A percentile compares a stretch with the other conserved stretches of the same genome.
These are phyloP conservation scores for Ogataea ramenticola DNA, from an alignment of 805 yeast genomes.

Conservation along the genomic window DNA sequence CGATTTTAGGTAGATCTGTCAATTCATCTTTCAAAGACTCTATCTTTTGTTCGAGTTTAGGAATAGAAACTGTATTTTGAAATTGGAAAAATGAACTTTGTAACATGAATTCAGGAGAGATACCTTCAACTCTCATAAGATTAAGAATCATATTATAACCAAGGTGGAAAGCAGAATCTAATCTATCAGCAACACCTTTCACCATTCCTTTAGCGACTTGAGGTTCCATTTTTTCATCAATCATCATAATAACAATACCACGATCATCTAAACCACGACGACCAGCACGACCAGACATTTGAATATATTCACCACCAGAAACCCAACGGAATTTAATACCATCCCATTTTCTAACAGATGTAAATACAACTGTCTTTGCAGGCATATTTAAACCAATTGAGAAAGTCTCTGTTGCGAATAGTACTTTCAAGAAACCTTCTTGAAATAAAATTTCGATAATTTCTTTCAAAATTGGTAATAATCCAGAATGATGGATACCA, in stretches of 20 bases:
- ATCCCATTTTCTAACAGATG: constrained; percentile 97
- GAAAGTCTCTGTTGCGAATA: constrained; percentile 97
- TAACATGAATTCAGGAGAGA: constrained; percentile 95
- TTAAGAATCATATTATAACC: constrained; percentile 97
- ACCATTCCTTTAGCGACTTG: constrained; percentile 99
- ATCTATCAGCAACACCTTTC: constrained; percentile 95
- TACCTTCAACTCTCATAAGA: constrained; percentile 94
- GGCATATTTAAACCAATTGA: constrained; percentile 99
- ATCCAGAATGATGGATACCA: constrained; percentile 97
- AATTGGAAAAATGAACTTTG: constrained; percentile 92
- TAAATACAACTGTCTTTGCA: constrained; percentile 96
- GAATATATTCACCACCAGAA: constrained; percentile 98
- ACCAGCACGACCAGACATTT: constrained; percentile 99
- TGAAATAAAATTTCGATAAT: constrained; percentile 94
- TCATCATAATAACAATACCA: constrained; percentile 99
- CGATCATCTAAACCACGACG: constrained; percentile 99
- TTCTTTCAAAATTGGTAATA: constrained; percentile 87
- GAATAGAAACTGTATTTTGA: constrained; percentile 89
- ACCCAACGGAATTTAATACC: constrained; percentile 98
- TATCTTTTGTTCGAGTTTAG: constrained; percentile 65
- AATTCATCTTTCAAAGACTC: constrained; percentile 44
- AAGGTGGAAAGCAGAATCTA: constrained; percentile 95
- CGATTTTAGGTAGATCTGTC: constrained; percentile 42
- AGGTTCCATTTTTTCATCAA: constrained; percentile 99
- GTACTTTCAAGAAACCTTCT: constrained; percentile 89